Conservation (phyloP, 75 land plant genomes). For the Cryptomeria japonica region DNA sequence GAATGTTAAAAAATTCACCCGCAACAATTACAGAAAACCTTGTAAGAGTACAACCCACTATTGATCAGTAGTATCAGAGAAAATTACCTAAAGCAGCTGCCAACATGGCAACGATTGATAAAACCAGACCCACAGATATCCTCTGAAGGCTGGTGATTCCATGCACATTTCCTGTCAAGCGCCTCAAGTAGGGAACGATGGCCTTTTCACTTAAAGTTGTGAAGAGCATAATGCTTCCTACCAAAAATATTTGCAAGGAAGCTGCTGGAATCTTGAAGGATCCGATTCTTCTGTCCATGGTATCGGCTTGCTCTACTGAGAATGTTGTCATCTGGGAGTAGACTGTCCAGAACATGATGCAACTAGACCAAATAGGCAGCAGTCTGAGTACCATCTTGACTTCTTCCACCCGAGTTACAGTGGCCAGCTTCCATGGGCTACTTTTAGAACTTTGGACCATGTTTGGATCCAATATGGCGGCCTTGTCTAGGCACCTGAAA, state of each 20-base stretch:
- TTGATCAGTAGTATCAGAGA: neutral
- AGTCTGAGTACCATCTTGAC: slow-evolving; percentile 66
- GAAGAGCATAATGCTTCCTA: slow-evolving; percentile 64
- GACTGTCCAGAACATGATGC: slow-evolving; percentile 80
- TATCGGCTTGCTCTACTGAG: slow-evolving; percentile 80
- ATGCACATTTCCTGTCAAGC: slow-evolving; percentile 44
- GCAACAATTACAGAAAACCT: neutral
- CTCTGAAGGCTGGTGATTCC: slow-evolving; percentile 75
- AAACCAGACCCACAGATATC: slow-evolving; percentile 52
- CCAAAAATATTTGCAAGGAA: slow-evolving; percentile 68
- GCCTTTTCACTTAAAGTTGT: slow-evolving; percentile 68
- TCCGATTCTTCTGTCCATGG: slow-evolving; percentile 60
- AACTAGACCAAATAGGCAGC: slow-evolving; percentile 72
- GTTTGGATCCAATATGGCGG: slow-evolving; percentile 39
- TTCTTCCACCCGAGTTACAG: slow-evolving; percentile 75
- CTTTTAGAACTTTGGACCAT: slow-evolving; percentile 11
- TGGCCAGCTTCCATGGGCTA: slow-evolving; percentile 39
- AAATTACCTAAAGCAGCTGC: slow-evolving; percentile 29
- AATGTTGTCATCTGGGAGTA: slow-evolving; percentile 88
- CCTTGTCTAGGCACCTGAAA: slow-evolving; percentile 81
- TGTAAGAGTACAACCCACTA: neutral
- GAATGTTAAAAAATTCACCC: neutral
- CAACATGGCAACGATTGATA: slow-evolving; percentile 60
- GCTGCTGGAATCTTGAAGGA: slow-evolving; percentile 55
- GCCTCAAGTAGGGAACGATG: slow-evolving; percentile 58